phyloP scores from a whole-genome alignment of 164 flowering plant species.

The Aristolochia contorta region DNA sequence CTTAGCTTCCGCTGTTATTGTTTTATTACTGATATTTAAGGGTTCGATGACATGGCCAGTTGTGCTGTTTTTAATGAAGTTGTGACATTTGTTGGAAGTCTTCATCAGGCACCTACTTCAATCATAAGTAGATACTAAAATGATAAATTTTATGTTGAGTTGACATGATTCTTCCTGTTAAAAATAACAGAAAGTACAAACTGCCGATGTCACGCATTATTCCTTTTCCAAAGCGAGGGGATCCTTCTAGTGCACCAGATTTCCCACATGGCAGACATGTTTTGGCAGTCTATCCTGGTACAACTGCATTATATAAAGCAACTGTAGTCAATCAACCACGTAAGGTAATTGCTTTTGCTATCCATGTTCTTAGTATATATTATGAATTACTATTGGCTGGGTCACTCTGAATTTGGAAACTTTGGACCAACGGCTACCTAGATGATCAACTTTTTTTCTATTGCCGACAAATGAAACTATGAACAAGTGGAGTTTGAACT shows the following conservation, averaged over 20 bases:
- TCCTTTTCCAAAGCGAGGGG: conserved; percentile 72
- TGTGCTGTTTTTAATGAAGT: no score
- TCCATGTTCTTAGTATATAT: no score
- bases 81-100: no score
- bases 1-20: neutral
- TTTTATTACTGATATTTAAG: neutral
- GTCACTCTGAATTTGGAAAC: no score
- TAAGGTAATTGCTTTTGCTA: conserved; percentile 35
- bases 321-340: conserved; percentile 74
- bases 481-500: no score
- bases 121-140: no score
- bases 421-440: no score
- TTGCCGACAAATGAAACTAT: no score
- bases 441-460: no score
- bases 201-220: conserved; percentile 70
- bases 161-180: neutral
- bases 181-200: conserved; percentile 61
- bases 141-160: neutral
- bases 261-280: conserved; percentile 75
- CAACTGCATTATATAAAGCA: conserved; percentile 91
- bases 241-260: conserved; percentile 60
- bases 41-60: neutral
- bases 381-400: no score
- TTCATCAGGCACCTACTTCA: no score
- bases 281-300: conserved; percentile 92